Conservation (phyloP, 1,284 basidiomycete genomes). For the Microbotryum lychnidis-dioicae region DNA sequence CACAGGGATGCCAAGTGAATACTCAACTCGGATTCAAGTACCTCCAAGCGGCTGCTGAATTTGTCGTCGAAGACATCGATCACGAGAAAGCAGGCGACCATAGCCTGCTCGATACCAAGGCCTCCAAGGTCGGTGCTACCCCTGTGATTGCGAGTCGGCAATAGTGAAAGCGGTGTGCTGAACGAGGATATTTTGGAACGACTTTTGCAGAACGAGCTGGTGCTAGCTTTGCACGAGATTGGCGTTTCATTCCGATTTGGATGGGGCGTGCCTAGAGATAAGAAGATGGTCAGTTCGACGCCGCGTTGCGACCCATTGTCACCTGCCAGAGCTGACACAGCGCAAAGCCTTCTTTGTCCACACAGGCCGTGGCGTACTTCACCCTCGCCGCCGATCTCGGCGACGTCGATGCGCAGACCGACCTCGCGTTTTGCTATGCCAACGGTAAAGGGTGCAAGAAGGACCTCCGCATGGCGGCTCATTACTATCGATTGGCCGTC, state of each 20-base stretch:
- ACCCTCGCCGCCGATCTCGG: slow-evolving; percentile 71
- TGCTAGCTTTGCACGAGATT: slow-evolving; percentile 82
- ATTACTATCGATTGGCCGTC: slow-evolving; percentile 76
- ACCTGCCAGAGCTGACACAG: too few relatives aligned
- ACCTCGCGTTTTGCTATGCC: slow-evolving; percentile 68
- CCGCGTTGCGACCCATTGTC: slow-evolving; percentile 29
- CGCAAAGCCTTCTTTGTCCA: background rate
- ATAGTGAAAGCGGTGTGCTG: too few relatives aligned
- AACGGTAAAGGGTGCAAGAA: slow-evolving; percentile 86
- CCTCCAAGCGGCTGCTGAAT: slow-evolving; percentile 70
- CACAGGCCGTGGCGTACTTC: slow-evolving; percentile 51
- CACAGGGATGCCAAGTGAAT: slow-evolving; percentile 43
- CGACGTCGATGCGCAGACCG: slow-evolving; percentile 76
- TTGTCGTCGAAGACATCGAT: slow-evolving; percentile 69
- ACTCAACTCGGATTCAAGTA: slow-evolving; percentile 71
- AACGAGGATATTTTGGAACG: too few relatives aligned
- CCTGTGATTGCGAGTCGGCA: background rate
- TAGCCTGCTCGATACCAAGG: slow-evolving; percentile 38
- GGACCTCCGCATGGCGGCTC: slow-evolving; percentile 69
- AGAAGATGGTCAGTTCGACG: slow-evolving; percentile 69
- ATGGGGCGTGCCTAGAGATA: slow-evolving; percentile 78
- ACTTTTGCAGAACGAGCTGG: slow-evolving; percentile 57
- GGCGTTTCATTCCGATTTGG: slow-evolving; percentile 86
- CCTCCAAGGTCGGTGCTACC: slow-evolving; percentile 44
- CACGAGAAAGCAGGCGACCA: slow-evolving; percentile 43